A percentile compares a stretch with the other conserved stretches of the same genome.
phyloP scores from a whole-genome alignment of 2,329 filamentous ascomycete species.

The Trichoderma arundinaceum region DNA sequence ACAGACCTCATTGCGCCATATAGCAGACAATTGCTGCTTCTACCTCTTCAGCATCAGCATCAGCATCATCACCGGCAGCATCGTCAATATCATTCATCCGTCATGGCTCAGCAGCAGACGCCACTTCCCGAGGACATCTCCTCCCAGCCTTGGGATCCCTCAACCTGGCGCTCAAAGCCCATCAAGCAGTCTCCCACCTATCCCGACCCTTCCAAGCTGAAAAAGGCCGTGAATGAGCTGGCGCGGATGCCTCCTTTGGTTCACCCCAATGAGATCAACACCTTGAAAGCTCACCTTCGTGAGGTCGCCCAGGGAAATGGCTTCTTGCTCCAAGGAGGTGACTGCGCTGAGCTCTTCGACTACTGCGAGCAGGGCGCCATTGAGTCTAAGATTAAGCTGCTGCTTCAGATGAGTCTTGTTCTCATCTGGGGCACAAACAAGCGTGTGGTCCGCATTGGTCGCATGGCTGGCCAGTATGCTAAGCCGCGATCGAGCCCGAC shows the following conservation, averaged over 20 bases:
- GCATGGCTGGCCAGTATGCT: slow-evolving; percentile 97
- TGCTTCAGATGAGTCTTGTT: slow-evolving; percentile 96
- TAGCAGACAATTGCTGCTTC: too few relatives aligned
- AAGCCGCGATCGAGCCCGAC: slow-evolving; percentile 91
- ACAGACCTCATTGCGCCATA: too few relatives aligned
- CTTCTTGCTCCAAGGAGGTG: slow-evolving; percentile 93
- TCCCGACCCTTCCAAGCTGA: slow-evolving; percentile 64
- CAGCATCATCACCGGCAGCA: slow-evolving; percentile 4
- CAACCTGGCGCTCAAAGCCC: slow-evolving; percentile 77
- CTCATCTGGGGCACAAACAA: slow-evolving; percentile 84
- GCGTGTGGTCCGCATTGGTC: slow-evolving; percentile 89
- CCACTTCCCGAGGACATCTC: slow-evolving; percentile 1
- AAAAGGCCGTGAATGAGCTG: slow-evolving; percentile 68
- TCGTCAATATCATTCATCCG: neutral
- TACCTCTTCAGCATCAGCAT: neutral
- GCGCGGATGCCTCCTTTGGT: slow-evolving; percentile 76
- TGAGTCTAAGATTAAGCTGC: slow-evolving; percentile 93
- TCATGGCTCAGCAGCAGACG: slow-evolving; percentile 20
- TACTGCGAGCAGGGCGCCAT: slow-evolving; percentile 91
- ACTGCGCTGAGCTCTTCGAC: slow-evolving; percentile 96
- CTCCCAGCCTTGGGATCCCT: slow-evolving; percentile 57
- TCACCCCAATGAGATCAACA: slow-evolving; percentile 78
- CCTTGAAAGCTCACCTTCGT: slow-evolving; percentile 76
- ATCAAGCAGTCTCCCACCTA: slow-evolving; percentile 79
- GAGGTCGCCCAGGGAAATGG: slow-evolving; percentile 90